Evolutionary conservation across 1,284 basidiomycete species (phyloP), one percentile per base, ranked within the genome.

Genomic region (Cutaneotrichosporon arboriforme): DNA sequence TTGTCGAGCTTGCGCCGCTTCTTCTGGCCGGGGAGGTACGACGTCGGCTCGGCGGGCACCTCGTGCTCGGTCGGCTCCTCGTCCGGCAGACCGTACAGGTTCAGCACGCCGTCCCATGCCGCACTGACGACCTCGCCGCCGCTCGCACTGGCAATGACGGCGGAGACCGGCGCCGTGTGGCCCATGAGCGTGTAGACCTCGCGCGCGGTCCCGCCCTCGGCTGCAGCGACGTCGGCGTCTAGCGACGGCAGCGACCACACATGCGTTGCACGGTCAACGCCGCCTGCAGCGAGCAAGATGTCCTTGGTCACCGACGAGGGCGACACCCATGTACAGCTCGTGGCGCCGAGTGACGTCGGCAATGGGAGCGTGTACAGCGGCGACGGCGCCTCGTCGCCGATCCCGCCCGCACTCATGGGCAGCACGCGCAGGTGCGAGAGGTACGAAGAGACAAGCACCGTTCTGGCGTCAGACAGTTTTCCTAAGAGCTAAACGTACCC

Each of bases 391-490:
- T 48, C 45, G 26, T 59, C 47, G 15, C 64, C 50, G 35, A 59
- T 39, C 7, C 26, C 10, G 21, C 54, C 49, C 12, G 15, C 20
- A 1, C 63, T 55, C 5, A 66, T 52, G 64, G 88, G 83, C 63
- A 90, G 88, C 4, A 84, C 73, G 49, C 86, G 85, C 42, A 90
- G 63, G 46, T 81, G 79, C 7, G 87, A 87, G 60, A 91, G 87
- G 64, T 92, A 93, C 1, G 87, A 88, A 0, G 83, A 84, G 0
- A 89, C 86, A 2, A 90, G 67, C 67, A 92, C 84, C 62, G 84
- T 78, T 31, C 88, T 85, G 56, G 12, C 21, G 26, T 52, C 22
- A 55, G 38, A n/a, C n/a, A n/a, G n/a, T n/a, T n/a, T n/a, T n/a
- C n/a, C 18, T 34, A 8, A 20, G 46, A 31, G 14, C 13, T 17